These are phyloP conservation scores for Arachis stenosperma DNA, from an alignment of 306 rosid species.

Conservation along the genomic window DNA sequence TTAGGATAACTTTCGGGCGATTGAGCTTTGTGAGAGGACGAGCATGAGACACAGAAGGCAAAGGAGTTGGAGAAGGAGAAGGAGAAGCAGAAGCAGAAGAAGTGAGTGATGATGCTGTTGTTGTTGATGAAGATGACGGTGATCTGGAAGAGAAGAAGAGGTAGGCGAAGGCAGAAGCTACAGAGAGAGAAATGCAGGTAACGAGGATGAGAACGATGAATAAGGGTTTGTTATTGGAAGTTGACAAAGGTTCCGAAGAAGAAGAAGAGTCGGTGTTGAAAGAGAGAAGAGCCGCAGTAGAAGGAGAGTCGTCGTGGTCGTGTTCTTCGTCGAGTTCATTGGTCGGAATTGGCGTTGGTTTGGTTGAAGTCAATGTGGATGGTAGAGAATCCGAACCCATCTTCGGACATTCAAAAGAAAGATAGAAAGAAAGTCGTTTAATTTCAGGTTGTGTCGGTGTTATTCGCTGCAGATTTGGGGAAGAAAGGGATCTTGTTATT, in stretches of 20 bases:
- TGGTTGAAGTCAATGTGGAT: constrained; percentile 42
- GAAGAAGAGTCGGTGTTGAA: neutral
- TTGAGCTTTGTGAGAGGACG: constrained; percentile 71
- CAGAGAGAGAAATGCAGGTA: constrained; percentile 61
- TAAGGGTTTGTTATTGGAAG: constrained; percentile 52
- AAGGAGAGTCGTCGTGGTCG: constrained; percentile 61
- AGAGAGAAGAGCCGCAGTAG: constrained; percentile 54
- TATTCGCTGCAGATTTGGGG: neutral
- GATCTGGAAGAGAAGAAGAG: constrained; percentile 56
- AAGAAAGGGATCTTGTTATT: neutral
- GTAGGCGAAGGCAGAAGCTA: constrained; percentile 69
- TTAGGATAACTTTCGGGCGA: constrained; percentile 64
- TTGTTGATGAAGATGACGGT: neutral
- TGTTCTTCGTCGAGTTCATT: constrained; percentile 70
- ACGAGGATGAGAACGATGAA: constrained; percentile 64
- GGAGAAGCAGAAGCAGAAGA: neutral
- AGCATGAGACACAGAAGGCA: constrained; percentile 43
- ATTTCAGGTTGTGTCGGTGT: neutral
- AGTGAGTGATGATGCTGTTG: neutral
- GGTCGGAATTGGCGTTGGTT: constrained; percentile 35
- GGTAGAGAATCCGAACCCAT: constrained; percentile 65
- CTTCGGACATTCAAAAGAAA: neutral
- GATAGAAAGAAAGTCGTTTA: neutral
- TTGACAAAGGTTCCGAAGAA: constrained; percentile 22
- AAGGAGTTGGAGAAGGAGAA: neutral